These are phyloP conservation scores for Stachybotrys chlorohalonatus DNA, from an alignment of 2,329 filamentous ascomycete genomes.

Conservation along the genomic window DNA sequence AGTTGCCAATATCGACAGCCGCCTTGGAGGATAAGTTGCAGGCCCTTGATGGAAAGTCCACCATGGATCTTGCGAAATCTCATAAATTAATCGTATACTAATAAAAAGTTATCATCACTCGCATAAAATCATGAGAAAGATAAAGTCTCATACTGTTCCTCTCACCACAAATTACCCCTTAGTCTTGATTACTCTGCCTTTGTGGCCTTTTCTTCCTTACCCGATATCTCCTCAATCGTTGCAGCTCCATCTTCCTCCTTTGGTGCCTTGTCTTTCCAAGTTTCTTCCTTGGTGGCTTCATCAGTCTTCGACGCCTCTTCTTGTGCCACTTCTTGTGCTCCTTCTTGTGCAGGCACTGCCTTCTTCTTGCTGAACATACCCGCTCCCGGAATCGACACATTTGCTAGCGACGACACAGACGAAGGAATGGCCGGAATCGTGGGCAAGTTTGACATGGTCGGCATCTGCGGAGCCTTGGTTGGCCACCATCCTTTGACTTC, in stretches of 20 bases:
- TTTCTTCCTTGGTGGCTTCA: neutral
- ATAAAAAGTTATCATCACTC: too few species aligned
- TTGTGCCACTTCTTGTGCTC: too few species aligned
- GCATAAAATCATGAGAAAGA: too few species aligned
- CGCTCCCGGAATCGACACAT: slow-evolving; percentile 21
- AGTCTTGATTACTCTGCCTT: too few species aligned
- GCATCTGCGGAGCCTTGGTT: slow-evolving; percentile 26
- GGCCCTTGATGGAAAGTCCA: too few species aligned
- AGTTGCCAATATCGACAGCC: too few species aligned
- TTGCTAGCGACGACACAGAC: slow-evolving; percentile 18
- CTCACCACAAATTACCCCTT: too few species aligned
- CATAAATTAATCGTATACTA: too few species aligned
- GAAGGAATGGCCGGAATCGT: slow-evolving; percentile 17
- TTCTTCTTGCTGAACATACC: slow-evolving; percentile 19
- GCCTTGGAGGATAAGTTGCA: too few species aligned
- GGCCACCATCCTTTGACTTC: slow-evolving; percentile 37
- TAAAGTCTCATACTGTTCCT: too few species aligned
- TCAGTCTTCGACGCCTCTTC: neutral
- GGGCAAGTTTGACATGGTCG: slow-evolving; percentile 23
- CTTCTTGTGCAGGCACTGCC: neutral
- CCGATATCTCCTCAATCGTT: neutral
- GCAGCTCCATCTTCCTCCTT: neutral
- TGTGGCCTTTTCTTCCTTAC: neutral
- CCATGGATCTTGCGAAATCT: too few species aligned
- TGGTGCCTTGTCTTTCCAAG: neutral